These are phyloP conservation scores for Chimonanthus praecox DNA, from an alignment of 164 flowering plant species.

Conservation along the genomic window DNA sequence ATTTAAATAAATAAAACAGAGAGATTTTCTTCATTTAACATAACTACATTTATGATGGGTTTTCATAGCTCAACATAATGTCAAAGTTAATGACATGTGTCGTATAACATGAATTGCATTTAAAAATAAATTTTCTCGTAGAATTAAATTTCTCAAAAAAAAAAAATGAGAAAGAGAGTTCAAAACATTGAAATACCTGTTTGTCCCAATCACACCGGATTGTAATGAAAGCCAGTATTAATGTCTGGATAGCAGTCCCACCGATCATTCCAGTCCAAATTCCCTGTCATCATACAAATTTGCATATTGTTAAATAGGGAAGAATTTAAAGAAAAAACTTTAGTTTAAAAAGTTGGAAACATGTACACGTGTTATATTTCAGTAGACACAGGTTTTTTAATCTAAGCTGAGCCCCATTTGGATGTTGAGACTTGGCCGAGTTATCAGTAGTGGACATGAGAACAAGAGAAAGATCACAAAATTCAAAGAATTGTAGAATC, in stretches of 20 bases:
- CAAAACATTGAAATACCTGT: conserved; percentile 32
- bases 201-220: conserved; percentile 64
- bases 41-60: no score
- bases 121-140: no score
- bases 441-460: not conserved
- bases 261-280: conserved; percentile 85
- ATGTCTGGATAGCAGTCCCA: conserved; percentile 60
- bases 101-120: no score
- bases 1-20: no score
- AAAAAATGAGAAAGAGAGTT: not conserved
- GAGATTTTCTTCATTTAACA: no score
- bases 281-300: conserved; percentile 34
- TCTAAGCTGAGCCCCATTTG: not conserved
- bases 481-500: no score
- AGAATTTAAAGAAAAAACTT: not conserved
- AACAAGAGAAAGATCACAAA: no score
- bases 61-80: no score
- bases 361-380: no score
- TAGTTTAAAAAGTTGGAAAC: no score
- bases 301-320: not conserved
- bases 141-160: not conserved
- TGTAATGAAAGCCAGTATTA: conserved; percentile 44
- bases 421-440: not conserved
- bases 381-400: no score
- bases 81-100: no score